Conservation (phyloP, 1,139 yeast genomes). For the Hansenula lynferdii region DNA sequence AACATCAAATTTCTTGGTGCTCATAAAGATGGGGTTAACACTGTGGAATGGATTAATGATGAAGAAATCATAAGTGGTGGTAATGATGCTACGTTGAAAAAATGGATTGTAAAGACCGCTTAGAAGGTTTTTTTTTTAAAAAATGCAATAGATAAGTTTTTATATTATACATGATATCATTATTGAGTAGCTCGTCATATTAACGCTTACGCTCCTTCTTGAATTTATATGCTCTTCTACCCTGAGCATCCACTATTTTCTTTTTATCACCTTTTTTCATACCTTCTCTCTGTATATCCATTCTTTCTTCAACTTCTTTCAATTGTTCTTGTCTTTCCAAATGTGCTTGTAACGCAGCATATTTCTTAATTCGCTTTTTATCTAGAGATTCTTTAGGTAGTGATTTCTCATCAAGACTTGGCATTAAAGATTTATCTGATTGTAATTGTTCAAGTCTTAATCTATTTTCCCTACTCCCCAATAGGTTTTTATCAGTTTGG, state of each 20-base stretch:
- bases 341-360: constrained; percentile 49
- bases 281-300: constrained; percentile 76
- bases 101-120: constrained; percentile 53
- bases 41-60: constrained; percentile 60
- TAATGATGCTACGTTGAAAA: constrained; percentile 73
- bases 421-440: constrained; percentile 28
- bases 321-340: constrained; percentile 66
- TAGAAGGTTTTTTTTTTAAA: neutral
- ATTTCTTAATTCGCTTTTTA: constrained; percentile 54
- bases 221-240: constrained; percentile 78
- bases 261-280: constrained; percentile 89
- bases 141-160: constrained; percentile 1
- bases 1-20: constrained; percentile 72
- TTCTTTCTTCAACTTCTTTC: constrained; percentile 59
- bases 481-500: constrained; percentile 61
- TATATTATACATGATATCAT: too few relatives aligned
- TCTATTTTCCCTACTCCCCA: constrained; percentile 69
- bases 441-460: constrained; percentile 55
- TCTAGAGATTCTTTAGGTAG: constrained; percentile 39
- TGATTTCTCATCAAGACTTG: constrained; percentile 20
- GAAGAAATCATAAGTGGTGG: constrained; percentile 64
- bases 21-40: constrained; percentile 83
- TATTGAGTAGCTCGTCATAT: too few relatives aligned
- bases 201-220: constrained; percentile 76
- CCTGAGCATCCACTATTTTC: constrained; percentile 61